Evolutionary conservation across 2,329 filamentous ascomycete species (phyloP).

Genomic region (Rachicladosporium sp.): DNA sequence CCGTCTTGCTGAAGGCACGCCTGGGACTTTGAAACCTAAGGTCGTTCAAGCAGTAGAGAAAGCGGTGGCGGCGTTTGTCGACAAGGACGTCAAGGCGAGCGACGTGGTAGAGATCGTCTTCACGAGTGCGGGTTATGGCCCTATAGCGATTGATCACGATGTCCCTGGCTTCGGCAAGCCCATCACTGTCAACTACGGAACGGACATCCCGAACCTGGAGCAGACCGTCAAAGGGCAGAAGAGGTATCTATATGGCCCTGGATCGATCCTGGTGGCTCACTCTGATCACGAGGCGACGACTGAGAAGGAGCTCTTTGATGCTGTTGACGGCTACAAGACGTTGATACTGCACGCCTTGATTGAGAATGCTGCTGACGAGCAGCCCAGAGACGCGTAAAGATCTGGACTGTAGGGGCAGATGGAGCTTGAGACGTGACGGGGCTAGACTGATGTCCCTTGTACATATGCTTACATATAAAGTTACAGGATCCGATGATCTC

Average conservation of each 20-base stretch:
- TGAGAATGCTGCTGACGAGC: neutral
- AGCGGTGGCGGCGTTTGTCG: conserved; percentile 34
- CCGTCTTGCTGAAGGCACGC: conserved; percentile 63
- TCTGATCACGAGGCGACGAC: conserved; percentile 70
- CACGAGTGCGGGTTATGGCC: conserved; percentile 53
- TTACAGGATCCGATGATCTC: no score
- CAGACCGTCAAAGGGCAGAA: conserved; percentile 45
- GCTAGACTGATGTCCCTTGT: no score
- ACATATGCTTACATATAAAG: no score
- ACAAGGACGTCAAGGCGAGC: conserved; percentile 14
- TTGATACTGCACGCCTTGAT: conserved; percentile 14
- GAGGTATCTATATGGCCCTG: conserved; percentile 50
- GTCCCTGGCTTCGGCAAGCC: conserved; percentile 51
- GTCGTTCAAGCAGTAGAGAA: conserved; percentile 31
- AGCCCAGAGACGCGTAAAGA: no score
- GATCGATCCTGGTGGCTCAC: conserved; percentile 75
- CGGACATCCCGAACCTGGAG: conserved; percentile 69
- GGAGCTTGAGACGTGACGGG: no score
- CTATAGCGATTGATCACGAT: conserved; percentile 66
- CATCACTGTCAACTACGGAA: conserved; percentile 60
- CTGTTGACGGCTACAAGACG: conserved; percentile 66
- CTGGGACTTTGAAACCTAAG: no score
- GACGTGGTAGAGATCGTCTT: conserved; percentile 50
- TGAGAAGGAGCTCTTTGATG: conserved; percentile 60
- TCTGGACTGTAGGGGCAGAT: no score